These are phyloP conservation scores for Scorias spongiosa DNA, from an alignment of 2,329 filamentous ascomycete genomes.

Conservation along the genomic window DNA sequence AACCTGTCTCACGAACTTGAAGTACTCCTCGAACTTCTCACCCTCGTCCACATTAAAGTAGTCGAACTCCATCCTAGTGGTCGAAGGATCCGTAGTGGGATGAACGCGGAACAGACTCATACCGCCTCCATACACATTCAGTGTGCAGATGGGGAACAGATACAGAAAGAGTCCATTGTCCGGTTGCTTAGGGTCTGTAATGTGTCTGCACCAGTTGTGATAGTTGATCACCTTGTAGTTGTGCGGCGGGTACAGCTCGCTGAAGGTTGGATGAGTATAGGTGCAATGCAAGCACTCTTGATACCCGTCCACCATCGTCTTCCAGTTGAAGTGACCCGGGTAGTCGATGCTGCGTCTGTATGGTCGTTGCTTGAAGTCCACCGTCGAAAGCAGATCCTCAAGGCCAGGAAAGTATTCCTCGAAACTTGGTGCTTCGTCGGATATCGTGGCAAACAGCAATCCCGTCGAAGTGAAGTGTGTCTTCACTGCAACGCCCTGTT, in stretches of 20 bases:
- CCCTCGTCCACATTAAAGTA: slow-evolving; percentile 38
- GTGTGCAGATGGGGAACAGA: slow-evolving; percentile 41
- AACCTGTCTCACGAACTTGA: slow-evolving; percentile 40
- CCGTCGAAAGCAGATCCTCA: slow-evolving; percentile 31
- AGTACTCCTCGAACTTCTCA: slow-evolving; percentile 42
- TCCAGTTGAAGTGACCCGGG: slow-evolving; percentile 43
- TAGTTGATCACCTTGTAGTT: slow-evolving; percentile 41
- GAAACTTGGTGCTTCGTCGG: slow-evolving; percentile 32
- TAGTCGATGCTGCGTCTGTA: slow-evolving; percentile 40
- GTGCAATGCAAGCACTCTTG: slow-evolving; percentile 35
- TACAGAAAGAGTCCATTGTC: slow-evolving; percentile 35
- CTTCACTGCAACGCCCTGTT: slow-evolving; percentile 20
- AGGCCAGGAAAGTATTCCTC: slow-evolving; percentile 39
- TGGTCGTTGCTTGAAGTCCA: slow-evolving; percentile 40
- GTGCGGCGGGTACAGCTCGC: slow-evolving; percentile 38
- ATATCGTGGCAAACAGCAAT: slow-evolving; percentile 37
- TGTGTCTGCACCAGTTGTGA: slow-evolving; percentile 40
- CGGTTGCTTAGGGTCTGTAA: slow-evolving; percentile 37
- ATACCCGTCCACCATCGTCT: slow-evolving; percentile 44
- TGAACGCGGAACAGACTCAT: slow-evolving; percentile 43
- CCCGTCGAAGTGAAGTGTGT: slow-evolving; percentile 35
- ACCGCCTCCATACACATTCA: slow-evolving; percentile 43
- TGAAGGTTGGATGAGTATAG: slow-evolving; percentile 43
- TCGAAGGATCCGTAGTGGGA: slow-evolving; percentile 33
- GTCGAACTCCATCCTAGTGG: slow-evolving; percentile 43